A percentile compares a stretch with the other conserved stretches of the same genome.
phyloP scores from a whole-genome alignment of 108 stramenopile species.

The Fragilariopsis cylindrus region DNA sequence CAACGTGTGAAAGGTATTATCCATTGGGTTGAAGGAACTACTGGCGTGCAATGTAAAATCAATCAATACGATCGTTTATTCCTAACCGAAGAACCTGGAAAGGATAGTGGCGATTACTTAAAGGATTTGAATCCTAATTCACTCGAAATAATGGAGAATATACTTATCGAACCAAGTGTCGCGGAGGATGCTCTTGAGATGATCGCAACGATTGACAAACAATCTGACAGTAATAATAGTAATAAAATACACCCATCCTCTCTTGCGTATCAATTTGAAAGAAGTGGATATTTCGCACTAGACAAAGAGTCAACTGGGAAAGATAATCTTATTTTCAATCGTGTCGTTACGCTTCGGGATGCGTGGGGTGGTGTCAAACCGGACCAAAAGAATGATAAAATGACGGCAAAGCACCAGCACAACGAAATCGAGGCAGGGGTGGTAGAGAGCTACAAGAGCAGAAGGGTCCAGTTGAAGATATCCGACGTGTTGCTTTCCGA shows the following conservation, averaged over 20 bases:
- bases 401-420: not conserved
- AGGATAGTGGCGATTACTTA: slow-evolving; percentile 75
- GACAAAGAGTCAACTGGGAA: slow-evolving; percentile 57
- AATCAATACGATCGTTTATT: slow-evolving; percentile 91
- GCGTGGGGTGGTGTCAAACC: slow-evolving; percentile 60
- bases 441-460: slow-evolving; percentile 15
- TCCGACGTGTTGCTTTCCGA: slow-evolving; percentile 65
- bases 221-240: slow-evolving; percentile 5
- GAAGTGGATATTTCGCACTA: slow-evolving; percentile 86
- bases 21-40: slow-evolving; percentile 87
- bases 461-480: slow-evolving; percentile 54
- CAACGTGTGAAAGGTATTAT: slow-evolving; percentile 88
- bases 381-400: slow-evolving; percentile 19
- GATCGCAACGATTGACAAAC: slow-evolving; percentile 35
- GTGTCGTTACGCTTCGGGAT: slow-evolving; percentile 84
- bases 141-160: slow-evolving; percentile 59
- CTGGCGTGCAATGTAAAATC: slow-evolving; percentile 58
- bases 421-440: slow-evolving; percentile 33
- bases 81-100: slow-evolving; percentile 78
- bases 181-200: slow-evolving; percentile 48
- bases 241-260: slow-evolving; percentile 48
- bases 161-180: slow-evolving; percentile 80
- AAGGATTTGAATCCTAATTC: slow-evolving; percentile 84
- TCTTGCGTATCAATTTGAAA: slow-evolving; percentile 87
- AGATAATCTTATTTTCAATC: slow-evolving; percentile 83